Percentiles rank a stretch among this genome's conserved stretches.
Conservation (phyloP, 202 grass and related monocot genomes). For the Musa balbisiana region DNA sequence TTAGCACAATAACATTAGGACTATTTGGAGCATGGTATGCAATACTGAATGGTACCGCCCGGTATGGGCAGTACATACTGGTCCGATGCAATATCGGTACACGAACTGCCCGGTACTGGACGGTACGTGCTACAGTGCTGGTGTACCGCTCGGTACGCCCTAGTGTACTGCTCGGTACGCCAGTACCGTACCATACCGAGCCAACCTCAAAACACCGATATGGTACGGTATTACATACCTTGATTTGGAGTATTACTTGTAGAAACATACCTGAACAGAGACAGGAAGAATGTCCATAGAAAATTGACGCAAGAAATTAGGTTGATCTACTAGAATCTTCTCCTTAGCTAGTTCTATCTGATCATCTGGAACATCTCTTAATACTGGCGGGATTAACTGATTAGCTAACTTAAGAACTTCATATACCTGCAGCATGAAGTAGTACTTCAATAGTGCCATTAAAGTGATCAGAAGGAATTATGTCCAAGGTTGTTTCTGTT, state of each 20-base stretch:
- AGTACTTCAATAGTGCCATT: background rate
- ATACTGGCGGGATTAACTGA: constrained; percentile 67
- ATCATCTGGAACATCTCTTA: constrained; percentile 48
- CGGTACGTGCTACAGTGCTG: too few species aligned
- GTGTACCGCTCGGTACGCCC: too few species aligned
- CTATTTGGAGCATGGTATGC: too few species aligned
- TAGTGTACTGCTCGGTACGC: too few species aligned
- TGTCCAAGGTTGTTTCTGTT: background rate
- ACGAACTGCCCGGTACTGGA: too few species aligned
- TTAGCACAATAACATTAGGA: constrained; percentile 14
- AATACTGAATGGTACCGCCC: too few species aligned
- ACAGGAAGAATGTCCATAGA: constrained; percentile 77
- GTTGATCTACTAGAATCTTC: constrained; percentile 75
- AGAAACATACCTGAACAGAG: constrained; percentile 81
- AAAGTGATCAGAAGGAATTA: too few species aligned
- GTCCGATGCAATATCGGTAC: too few species aligned
- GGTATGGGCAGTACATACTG: too few species aligned
- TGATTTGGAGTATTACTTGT: background rate
- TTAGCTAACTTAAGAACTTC: constrained; percentile 89
- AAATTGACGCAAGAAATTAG: constrained; percentile 71
- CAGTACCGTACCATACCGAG: too few species aligned
- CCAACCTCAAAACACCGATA: too few species aligned
- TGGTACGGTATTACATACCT: too few species aligned
- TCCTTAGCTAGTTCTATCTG: constrained; percentile 66
- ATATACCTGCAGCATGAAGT: constrained; percentile 44